A percentile compares a stretch with the other conserved stretches of the same genome.
phyloP scores from a whole-genome alignment of 2,329 filamentous ascomycete species.

The Arachnomyces sp. region DNA sequence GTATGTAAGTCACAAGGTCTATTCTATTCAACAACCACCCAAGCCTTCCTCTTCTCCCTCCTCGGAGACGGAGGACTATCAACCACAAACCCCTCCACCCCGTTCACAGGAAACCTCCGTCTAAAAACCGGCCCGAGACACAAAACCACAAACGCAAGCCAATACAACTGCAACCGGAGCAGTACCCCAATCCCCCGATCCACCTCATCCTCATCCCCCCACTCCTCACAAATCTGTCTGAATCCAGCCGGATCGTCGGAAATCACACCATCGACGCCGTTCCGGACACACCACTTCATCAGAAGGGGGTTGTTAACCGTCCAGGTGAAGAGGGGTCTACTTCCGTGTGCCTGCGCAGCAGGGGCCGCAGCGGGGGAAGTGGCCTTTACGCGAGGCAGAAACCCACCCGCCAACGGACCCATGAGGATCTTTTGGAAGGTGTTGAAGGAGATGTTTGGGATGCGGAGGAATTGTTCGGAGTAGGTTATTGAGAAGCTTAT shows the following conservation, averaged over 20 bases:
- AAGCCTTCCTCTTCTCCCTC: no score
- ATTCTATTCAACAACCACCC: no score
- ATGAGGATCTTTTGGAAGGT: constrained; percentile 63
- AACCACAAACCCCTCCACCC: no score
- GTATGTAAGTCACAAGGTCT: no score
- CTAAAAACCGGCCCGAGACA: no score
- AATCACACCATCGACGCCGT: constrained; percentile 68
- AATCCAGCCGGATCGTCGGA: constrained; percentile 63
- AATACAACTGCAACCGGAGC: no score
- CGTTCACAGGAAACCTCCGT: no score
- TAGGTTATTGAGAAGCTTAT: constrained; percentile 45
- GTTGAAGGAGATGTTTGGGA: constrained; percentile 69
- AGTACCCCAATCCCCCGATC: background rate
- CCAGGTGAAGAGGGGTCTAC: constrained; percentile 67
- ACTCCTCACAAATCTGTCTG: constrained; percentile 1
- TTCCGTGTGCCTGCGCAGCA: no score
- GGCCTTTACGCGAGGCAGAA: constrained; percentile 55
- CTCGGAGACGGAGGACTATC: no score
- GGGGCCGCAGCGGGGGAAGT: no score
- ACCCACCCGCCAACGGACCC: constrained; percentile 57
- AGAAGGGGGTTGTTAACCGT: constrained; percentile 71
- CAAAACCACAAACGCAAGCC: no score
- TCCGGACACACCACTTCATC: constrained; percentile 73
- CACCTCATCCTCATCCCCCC: background rate
- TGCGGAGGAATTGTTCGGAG: constrained; percentile 61